A percentile compares a stretch with the other conserved stretches of the same genome.
These are phyloP conservation scores for Leccinum subgranulosum DNA, from an alignment of 768 basidiomycete genomes.

Conservation along the genomic window DNA sequence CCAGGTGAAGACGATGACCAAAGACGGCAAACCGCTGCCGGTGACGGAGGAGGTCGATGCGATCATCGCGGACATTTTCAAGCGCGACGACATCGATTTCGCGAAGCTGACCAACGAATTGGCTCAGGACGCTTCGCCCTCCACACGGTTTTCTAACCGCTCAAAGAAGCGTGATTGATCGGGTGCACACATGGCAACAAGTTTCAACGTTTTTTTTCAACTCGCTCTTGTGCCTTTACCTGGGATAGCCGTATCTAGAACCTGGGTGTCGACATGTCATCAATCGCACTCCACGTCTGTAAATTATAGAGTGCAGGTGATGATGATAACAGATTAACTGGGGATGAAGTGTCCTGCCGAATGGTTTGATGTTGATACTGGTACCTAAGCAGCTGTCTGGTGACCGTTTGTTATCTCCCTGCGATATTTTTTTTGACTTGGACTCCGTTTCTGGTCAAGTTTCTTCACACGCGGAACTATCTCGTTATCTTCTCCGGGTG, in stretches of 20 bases:
- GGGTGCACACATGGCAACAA: neutral
- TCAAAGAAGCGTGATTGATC: slow-evolving; percentile 31
- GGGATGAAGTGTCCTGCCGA: neutral
- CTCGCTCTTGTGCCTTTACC: neutral
- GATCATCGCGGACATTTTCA: slow-evolving; percentile 32
- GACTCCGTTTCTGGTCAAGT: neutral
- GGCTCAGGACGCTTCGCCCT: slow-evolving; percentile 13
- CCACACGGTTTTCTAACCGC: slow-evolving; percentile 20
- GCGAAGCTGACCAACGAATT: slow-evolving; percentile 27
- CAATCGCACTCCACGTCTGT: neutral
- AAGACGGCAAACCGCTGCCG: slow-evolving; percentile 19
- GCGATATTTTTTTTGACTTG: neutral
- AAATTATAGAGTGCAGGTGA: neutral
- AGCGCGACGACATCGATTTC: slow-evolving; percentile 30
- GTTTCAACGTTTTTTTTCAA: neutral
- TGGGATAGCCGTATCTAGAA: neutral
- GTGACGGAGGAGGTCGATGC: slow-evolving; percentile 31
- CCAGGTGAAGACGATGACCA: slow-evolving; percentile 29
- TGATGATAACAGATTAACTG: neutral
- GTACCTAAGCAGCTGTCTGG: neutral
- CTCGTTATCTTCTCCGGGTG: neutral
- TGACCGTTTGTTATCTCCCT: slow-evolving; percentile 10
- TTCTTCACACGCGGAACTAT: slow-evolving; percentile 8
- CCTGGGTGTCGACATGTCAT: neutral
- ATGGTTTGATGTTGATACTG: neutral